phyloP scores from a whole-genome alignment of 2,329 filamentous ascomycete species.

The Claviceps maximensis region DNA sequence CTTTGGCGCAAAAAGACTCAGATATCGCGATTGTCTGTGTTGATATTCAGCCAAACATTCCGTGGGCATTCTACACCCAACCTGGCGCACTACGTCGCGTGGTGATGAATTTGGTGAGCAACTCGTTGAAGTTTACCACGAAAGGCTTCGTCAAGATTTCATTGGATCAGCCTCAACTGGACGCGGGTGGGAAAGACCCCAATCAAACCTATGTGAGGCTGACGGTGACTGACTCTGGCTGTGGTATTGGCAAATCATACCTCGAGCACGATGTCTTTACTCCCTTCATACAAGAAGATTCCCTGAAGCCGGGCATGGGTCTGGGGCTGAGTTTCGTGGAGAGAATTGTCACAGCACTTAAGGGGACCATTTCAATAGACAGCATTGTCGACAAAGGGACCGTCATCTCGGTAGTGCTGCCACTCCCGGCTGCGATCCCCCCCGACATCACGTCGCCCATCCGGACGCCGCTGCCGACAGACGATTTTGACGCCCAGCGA shows the following conservation, averaged over 20 bases:
- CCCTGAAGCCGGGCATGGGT: slow-evolving; percentile 45
- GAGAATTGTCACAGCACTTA: slow-evolving; percentile 42
- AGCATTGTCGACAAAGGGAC: slow-evolving; percentile 27
- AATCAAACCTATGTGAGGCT: slow-evolving; percentile 17
- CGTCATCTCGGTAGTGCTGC: slow-evolving; percentile 20
- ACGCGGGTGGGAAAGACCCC: slow-evolving; percentile 1
- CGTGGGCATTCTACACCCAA: slow-evolving; percentile 42
- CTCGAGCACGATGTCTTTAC: slow-evolving; percentile 46
- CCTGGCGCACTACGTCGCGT: slow-evolving; percentile 39
- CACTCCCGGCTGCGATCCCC: slow-evolving; percentile 10
- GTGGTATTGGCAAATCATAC: slow-evolving; percentile 51
- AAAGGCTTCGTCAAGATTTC: slow-evolving; percentile 19
- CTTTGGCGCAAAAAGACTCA: slow-evolving; percentile 6
- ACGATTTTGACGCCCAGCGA: slow-evolving; percentile 17
- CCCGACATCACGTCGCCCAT: slow-evolving; percentile 1
- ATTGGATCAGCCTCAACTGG: slow-evolving; percentile 7
- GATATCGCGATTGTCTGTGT: slow-evolving; percentile 18
- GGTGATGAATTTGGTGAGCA: slow-evolving; percentile 50
- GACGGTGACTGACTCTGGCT: slow-evolving; percentile 49
- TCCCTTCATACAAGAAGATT: slow-evolving; percentile 52
- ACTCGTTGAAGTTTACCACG: slow-evolving; percentile 47
- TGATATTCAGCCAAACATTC: slow-evolving; percentile 26
- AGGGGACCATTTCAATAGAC: slow-evolving; percentile 45
- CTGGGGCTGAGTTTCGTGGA: slow-evolving; percentile 54
- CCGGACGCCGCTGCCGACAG: slow-evolving; percentile 7